Evolutionary conservation across 768 basidiomycete species (phyloP).

Genomic region (Boletus bicolor): DNA sequence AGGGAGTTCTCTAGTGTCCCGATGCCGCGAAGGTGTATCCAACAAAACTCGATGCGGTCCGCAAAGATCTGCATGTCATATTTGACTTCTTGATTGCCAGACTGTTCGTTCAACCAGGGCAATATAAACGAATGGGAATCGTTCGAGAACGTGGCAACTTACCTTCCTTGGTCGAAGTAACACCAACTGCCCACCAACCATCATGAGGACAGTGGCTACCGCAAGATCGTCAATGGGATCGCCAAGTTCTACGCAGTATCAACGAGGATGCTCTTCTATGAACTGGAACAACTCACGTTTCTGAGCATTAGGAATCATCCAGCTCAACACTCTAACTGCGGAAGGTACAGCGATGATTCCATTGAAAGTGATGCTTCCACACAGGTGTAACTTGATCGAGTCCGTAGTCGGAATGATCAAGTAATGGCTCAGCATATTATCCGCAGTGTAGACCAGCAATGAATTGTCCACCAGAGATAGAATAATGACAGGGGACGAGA

Average conservation of each 20-base stretch:
- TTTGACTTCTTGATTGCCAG: slow-evolving; percentile 83
- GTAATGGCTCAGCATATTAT: slow-evolving; percentile 92
- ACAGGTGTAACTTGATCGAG: slow-evolving; percentile 80
- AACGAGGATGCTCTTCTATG: slow-evolving; percentile 3
- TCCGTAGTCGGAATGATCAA: slow-evolving; percentile 82
- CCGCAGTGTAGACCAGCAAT: slow-evolving; percentile 87
- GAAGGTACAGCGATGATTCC: slow-evolving; percentile 84
- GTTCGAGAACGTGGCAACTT: slow-evolving; percentile 8
- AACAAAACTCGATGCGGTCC: slow-evolving; percentile 96
- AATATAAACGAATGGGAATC: background rate
- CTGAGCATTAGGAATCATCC: slow-evolving; percentile 93
- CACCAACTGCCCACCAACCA: slow-evolving; percentile 89
- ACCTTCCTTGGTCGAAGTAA: slow-evolving; percentile 88
- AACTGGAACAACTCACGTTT: slow-evolving; percentile 61
- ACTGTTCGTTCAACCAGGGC: slow-evolving; percentile 40
- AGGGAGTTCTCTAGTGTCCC: slow-evolving; percentile 93
- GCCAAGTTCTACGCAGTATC: slow-evolving; percentile 67
- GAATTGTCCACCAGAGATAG: slow-evolving; percentile 94
- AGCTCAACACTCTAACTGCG: slow-evolving; percentile 87
- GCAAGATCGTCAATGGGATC: slow-evolving; percentile 91
- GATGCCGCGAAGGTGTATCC: slow-evolving; percentile 95
- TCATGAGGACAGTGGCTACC: slow-evolving; percentile 93
- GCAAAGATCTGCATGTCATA: slow-evolving; percentile 98
- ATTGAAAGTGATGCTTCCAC: slow-evolving; percentile 92
- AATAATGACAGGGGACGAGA: slow-evolving; percentile 77